phyloP scores from a whole-genome alignment of 305 asterid species.

The Solanum chacoense region DNA sequence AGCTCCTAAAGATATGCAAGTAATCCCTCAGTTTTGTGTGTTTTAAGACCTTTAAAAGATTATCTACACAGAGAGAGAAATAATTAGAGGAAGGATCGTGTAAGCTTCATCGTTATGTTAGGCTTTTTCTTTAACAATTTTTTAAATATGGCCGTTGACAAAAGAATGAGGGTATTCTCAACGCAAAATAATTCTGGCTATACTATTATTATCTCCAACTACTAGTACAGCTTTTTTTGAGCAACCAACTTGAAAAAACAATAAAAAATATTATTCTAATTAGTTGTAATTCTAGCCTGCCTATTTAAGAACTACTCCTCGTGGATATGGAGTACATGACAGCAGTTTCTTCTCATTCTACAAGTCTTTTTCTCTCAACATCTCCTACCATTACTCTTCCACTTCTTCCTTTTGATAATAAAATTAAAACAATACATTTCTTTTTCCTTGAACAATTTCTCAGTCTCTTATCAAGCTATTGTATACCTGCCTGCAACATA shows the following conservation, averaged over 20 bases:
- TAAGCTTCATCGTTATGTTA: slow-evolving; percentile 48
- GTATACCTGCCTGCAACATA: background rate
- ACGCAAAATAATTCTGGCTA: slow-evolving; percentile 34
- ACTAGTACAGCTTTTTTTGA: slow-evolving; percentile 38
- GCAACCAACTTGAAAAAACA: slow-evolving; percentile 43
- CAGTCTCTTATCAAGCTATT: background rate
- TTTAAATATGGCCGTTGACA: slow-evolving; percentile 42
- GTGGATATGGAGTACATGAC: slow-evolving; percentile 37
- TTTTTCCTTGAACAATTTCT: background rate
- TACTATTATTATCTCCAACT: slow-evolving; percentile 33
- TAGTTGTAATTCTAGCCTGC: slow-evolving; percentile 37
- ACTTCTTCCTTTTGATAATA: slow-evolving; percentile 12
- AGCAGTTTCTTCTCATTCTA: slow-evolving; percentile 38
- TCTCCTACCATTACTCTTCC: slow-evolving; percentile 14
- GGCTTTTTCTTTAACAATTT: slow-evolving; percentile 25
- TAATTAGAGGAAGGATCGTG: slow-evolving; percentile 38
- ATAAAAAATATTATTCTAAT: slow-evolving; percentile 16
- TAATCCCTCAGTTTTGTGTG: slow-evolving; percentile 8
- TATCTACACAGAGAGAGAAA: slow-evolving; percentile 1
- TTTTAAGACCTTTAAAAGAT: slow-evolving; percentile 8
- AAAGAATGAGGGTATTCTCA: slow-evolving; percentile 27
- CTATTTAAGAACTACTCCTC: slow-evolving; percentile 49
- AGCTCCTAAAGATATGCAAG: slow-evolving; percentile 13
- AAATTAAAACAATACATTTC: background rate
- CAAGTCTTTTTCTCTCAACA: slow-evolving; percentile 24